Conservation (phyloP, 2,329 filamentous ascomycete genomes). For the Chrysoporthe cubensis region DNA sequence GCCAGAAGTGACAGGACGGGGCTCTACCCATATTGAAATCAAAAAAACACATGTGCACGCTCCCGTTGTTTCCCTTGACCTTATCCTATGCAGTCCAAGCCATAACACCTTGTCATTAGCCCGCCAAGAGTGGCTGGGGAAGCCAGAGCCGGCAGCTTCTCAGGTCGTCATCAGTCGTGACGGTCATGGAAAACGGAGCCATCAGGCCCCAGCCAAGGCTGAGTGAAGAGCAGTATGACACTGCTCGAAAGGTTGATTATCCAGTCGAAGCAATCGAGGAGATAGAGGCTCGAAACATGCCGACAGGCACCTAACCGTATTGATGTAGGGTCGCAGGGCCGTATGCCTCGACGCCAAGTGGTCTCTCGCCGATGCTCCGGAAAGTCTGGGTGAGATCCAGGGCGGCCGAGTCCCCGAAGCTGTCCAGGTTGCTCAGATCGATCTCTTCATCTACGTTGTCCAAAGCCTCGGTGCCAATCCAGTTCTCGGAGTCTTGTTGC, state of each 20-base stretch:
- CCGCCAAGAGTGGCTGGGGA: background rate
- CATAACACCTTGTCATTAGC: constrained; percentile 8
- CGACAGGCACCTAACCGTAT: constrained; percentile 23
- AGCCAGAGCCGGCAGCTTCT: background rate
- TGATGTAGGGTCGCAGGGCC: constrained; percentile 27
- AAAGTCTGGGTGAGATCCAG: constrained; percentile 29
- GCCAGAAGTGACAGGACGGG: constrained; percentile 11
- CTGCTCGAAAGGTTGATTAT: background rate
- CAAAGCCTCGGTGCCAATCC: constrained; percentile 18
- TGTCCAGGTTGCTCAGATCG: constrained; percentile 23
- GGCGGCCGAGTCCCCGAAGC: constrained; percentile 20
- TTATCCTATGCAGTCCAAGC: constrained; percentile 9
- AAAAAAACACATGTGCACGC: constrained; percentile 11
- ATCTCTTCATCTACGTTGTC: constrained; percentile 15
- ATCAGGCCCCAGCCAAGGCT: background rate
- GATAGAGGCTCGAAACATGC: constrained; percentile 1
- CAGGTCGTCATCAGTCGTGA: constrained; percentile 15
- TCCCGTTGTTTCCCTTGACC: background rate
- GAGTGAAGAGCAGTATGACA: background rate
- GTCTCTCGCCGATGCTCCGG: constrained; percentile 28
- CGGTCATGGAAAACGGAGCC: constrained; percentile 10
- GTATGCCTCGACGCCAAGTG: constrained; percentile 22
- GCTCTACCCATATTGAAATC: constrained; percentile 9
- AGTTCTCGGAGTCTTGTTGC: constrained; percentile 22
- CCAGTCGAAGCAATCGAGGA: background rate